Percentiles rank a stretch among this genome's conserved stretches.
phyloP scores from a whole-genome alignment of 2,329 filamentous ascomycete genomes.

The Fusarium clavum region DNA sequence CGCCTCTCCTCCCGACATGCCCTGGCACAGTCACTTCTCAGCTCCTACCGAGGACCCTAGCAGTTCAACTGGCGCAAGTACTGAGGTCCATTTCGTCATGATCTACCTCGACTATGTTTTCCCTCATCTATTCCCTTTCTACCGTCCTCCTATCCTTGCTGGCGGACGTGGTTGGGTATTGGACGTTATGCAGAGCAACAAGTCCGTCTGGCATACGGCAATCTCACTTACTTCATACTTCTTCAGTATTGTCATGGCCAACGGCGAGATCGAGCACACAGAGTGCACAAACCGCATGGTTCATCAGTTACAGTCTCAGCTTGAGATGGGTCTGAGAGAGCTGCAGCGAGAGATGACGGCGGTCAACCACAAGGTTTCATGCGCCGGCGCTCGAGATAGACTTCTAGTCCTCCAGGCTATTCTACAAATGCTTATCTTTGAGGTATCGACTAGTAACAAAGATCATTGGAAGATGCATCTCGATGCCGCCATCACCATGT shows the following conservation, averaged over 20 bases:
- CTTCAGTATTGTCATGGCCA: slow-evolving; percentile 60
- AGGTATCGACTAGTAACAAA: slow-evolving; percentile 59
- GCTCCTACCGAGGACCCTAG: slow-evolving; percentile 38
- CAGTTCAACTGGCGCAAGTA: slow-evolving; percentile 40
- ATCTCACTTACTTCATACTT: slow-evolving; percentile 69
- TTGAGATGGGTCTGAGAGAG: slow-evolving; percentile 58
- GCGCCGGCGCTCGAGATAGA: slow-evolving; percentile 49
- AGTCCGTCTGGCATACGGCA: slow-evolving; percentile 67
- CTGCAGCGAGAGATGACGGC: slow-evolving; percentile 57
- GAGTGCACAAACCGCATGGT: slow-evolving; percentile 53
- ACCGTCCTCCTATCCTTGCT: slow-evolving; percentile 65
- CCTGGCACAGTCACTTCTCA: slow-evolving; percentile 50
- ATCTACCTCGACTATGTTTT: slow-evolving; percentile 72
- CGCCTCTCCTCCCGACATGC: slow-evolving; percentile 49
- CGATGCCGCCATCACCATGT: slow-evolving; percentile 62
- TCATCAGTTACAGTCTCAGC: slow-evolving; percentile 57
- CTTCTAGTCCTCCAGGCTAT: slow-evolving; percentile 62
- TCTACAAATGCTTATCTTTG: slow-evolving; percentile 65
- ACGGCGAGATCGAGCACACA: slow-evolving; percentile 49
- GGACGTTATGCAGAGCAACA: slow-evolving; percentile 66
- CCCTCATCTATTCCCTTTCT: slow-evolving; percentile 72
- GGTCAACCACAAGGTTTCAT: slow-evolving; percentile 50
- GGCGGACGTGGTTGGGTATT: slow-evolving; percentile 72
- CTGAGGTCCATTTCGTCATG: slow-evolving; percentile 61
- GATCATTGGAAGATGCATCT: slow-evolving; percentile 64